Base-by-base conservation (phyloP, 2,329 filamentous ascomycete genomes). In the Fusarium beomiforme region DNA sequence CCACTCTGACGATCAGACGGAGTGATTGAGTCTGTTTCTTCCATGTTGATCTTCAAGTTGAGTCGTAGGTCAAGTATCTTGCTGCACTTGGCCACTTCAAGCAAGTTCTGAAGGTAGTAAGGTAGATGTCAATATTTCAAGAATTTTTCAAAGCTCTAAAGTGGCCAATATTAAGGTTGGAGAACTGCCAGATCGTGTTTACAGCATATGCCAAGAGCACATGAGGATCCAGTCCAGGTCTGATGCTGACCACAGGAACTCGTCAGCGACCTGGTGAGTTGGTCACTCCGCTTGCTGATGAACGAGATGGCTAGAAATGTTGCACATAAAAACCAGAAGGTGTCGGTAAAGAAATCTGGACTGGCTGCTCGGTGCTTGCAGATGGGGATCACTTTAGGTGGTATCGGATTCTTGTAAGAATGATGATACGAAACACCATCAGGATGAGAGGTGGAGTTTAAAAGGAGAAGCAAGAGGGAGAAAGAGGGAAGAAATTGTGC, bases 1-100 rank as follows among this genome's bases (percentile, higher is more conserved):
- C 71, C 62, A 24, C 62, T 65, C 47, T 66, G 75, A 39, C 64
- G 63, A 39, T 76, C 76, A 19, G 67, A 59, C 13, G 72, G 64
- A 44, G 67, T 51, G 17, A 62, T 56, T 8, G 71, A 57, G 36
- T 71, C 67, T 16, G 64, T 63, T 6, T 66, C 57, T 36, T 70
- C 75, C 75, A 77, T 77, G 16, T 26, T 64, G 39, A 23, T 31
- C 5, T 8, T 26, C 10, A 41, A 39, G 13, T 23, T 51, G 47
- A 17, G n/a, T 8, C 12, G 23, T 24, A 33, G 24, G 6, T 37
- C 21, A 51, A 51, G 21, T 26, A 26, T 13, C 23, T 36, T 36
- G 47, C 31, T 51, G 21, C 47, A 37, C 31, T 37, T 23, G 17
- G 16, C 24, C 24, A 19, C 36, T 37, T 37, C 17, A 33, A 37